These are phyloP conservation scores for Lepiota brunneoincarnata DNA, from an alignment of 768 basidiomycete genomes.

Conservation along the genomic window DNA sequence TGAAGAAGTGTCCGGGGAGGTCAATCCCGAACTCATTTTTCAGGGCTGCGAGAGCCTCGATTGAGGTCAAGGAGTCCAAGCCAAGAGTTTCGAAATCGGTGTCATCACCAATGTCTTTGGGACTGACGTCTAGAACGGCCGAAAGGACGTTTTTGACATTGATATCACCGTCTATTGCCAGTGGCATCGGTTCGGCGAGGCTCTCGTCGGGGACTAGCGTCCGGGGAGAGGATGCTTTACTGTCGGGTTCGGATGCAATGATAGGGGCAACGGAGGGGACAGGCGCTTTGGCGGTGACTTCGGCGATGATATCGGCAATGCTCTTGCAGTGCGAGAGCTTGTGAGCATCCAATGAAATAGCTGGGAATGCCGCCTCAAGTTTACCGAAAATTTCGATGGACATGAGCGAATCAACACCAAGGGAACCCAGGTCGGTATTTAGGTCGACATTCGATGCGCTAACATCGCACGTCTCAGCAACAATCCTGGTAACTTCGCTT, in stretches of 20 bases:
- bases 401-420: conserved; percentile 65
- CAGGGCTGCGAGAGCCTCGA: conserved; percentile 53
- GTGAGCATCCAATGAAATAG: conserved; percentile 24
- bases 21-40: conserved; percentile 36
- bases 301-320: conserved; percentile 31
- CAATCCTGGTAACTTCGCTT: conserved; percentile 27
- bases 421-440: conserved; percentile 40
- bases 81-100: conserved; percentile 48
- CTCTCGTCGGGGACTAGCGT: conserved; percentile 40
- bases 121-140: conserved; percentile 41
- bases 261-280: not conserved
- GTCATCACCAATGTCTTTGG: conserved; percentile 40
- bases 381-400: conserved; percentile 50
- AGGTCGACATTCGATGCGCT: conserved; percentile 29
- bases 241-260: conserved; percentile 7
- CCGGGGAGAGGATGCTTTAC: conserved; percentile 30
- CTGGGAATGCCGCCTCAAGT: conserved; percentile 32
- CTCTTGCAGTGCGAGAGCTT: conserved; percentile 31
- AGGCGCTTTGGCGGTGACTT: conserved; percentile 19
- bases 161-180: conserved; percentile 20
- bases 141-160: conserved; percentile 40
- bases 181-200: conserved; percentile 16
- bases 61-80: conserved; percentile 60
- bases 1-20: conserved; percentile 45
- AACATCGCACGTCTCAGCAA: conserved; percentile 40